These are phyloP conservation scores for Lipomyces yamadae DNA, from an alignment of 805 yeast genomes.

Conservation along the genomic window DNA sequence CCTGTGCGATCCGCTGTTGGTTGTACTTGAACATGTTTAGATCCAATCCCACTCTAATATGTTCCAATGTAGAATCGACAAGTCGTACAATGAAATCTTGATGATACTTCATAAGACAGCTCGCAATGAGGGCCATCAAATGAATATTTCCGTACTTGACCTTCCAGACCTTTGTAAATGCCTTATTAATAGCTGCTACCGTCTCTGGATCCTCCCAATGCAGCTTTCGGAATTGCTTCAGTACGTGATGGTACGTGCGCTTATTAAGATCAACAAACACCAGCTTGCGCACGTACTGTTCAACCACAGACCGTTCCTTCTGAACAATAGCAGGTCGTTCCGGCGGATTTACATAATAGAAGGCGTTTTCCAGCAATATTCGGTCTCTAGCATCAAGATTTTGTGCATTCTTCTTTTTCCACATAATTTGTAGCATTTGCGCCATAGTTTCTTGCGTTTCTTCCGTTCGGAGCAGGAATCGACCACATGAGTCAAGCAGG, in stretches of 20 bases:
- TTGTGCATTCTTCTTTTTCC: slow-evolving; percentile 55
- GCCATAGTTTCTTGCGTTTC: slow-evolving; percentile 64
- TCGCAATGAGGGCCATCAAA: slow-evolving; percentile 56
- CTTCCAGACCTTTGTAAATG: slow-evolving; percentile 65
- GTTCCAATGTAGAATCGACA: slow-evolving; percentile 68
- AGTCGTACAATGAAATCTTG: slow-evolving; percentile 52
- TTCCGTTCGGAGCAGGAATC: slow-evolving; percentile 60
- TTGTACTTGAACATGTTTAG: slow-evolving; percentile 61
- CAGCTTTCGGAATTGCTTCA: slow-evolving; percentile 51
- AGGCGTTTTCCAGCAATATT: slow-evolving; percentile 59
- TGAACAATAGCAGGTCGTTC: slow-evolving; percentile 47
- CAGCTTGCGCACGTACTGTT: slow-evolving; percentile 54
- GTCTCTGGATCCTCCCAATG: slow-evolving; percentile 54
- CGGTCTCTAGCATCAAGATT: slow-evolving; percentile 59
- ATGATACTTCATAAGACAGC: slow-evolving; percentile 46
- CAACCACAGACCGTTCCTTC: slow-evolving; percentile 42
- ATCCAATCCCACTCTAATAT: slow-evolving; percentile 69
- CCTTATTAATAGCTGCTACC: slow-evolving; percentile 45
- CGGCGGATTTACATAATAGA: slow-evolving; percentile 46
- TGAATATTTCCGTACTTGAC: slow-evolving; percentile 62
- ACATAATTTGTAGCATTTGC: slow-evolving; percentile 64
- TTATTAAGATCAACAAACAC: slow-evolving; percentile 57
- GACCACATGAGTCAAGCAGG: slow-evolving; percentile 76
- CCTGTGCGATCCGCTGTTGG: slow-evolving; percentile 64
- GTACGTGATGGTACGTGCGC: slow-evolving; percentile 47